Conservation (phyloP, 148 eudicot genomes). For the Polygonum maritimum region DNA sequence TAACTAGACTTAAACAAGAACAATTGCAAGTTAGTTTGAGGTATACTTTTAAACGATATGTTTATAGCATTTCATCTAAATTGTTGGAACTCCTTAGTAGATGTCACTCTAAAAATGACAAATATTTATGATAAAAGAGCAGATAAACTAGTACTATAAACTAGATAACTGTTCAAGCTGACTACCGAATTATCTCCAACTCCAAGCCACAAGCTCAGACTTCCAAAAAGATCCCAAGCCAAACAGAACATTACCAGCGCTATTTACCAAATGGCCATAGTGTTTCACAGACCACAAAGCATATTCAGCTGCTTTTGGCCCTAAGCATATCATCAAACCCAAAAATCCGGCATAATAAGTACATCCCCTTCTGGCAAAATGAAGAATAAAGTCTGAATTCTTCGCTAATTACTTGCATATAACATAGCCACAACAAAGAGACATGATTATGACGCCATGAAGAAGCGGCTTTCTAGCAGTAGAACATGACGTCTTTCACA, state of each 20-base stretch:
- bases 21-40: too few species aligned
- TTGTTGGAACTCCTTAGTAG: too few species aligned
- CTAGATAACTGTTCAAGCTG: too few species aligned
- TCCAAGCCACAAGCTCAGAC: too few species aligned
- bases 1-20: too few species aligned
- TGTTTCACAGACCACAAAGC: background rate
- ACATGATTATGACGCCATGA: background rate
- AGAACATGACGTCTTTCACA: constrained; percentile 80
- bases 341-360: background rate
- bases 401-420: background rate
- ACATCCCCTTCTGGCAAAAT: background rate
- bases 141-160: too few species aligned
- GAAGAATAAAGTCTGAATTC: background rate
- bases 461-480: constrained; percentile 28
- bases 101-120: too few species aligned
- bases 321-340: background rate
- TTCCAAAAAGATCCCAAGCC: too few species aligned
- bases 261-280: background rate
- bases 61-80: too few species aligned
- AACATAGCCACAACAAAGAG: background rate
- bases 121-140: too few species aligned
- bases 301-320: background rate
- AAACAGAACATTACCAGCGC: background rate
- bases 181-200: too few species aligned
- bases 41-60: too few species aligned